A percentile compares a stretch with the other conserved stretches of the same genome.
Conservation (phyloP, 352 stramenopile species). For the Paralagenidium karlingii region DNA sequence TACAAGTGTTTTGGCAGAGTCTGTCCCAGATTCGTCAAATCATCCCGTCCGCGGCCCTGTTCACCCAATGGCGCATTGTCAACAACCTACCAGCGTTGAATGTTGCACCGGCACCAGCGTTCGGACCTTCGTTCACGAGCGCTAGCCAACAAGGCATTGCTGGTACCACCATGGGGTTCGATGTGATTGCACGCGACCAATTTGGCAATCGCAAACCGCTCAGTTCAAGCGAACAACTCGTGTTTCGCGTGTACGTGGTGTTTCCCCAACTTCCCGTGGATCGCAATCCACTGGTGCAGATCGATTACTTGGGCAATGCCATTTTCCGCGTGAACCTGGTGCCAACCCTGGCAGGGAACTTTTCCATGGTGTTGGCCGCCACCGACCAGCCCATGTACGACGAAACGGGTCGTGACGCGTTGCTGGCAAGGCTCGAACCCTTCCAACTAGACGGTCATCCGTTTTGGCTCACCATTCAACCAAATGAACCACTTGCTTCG, state of each 20-base stretch:
- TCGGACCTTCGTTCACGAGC: slow-evolving; percentile 22
- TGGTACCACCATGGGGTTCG: slow-evolving; percentile 13
- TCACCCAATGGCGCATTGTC: slow-evolving; percentile 35
- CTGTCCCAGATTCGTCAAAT: slow-evolving; percentile 24
- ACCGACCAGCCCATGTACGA: slow-evolving; percentile 6
- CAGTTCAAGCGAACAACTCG: slow-evolving; percentile 23
- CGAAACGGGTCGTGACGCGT: slow-evolving; percentile 6
- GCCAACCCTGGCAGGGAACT: slow-evolving; percentile 17
- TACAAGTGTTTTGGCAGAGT: slow-evolving; percentile 42
- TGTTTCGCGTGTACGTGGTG: slow-evolving; percentile 23
- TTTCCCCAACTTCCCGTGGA: slow-evolving; percentile 9
- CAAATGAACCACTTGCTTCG: slow-evolving; percentile 12
- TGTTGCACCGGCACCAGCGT: slow-evolving; percentile 15
- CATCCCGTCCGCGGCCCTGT: slow-evolving; percentile 24
- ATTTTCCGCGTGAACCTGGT: slow-evolving; percentile 24
- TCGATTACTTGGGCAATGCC: slow-evolving; percentile 21
- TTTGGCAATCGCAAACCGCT: slow-evolving; percentile 19
- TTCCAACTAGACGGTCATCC: slow-evolving; percentile 27
- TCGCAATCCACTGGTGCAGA: slow-evolving; percentile 4
- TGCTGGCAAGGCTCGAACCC: slow-evolving; percentile 17
- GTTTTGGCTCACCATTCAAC: slow-evolving; percentile 25
- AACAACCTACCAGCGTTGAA: slow-evolving; percentile 38
- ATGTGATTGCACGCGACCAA: slow-evolving; percentile 19
- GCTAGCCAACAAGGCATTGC: slow-evolving; percentile 9
- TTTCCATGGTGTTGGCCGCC: slow-evolving; percentile 23